Base-by-base conservation (phyloP, 805 yeast species). In the Blastobotrys robertii region DNA sequence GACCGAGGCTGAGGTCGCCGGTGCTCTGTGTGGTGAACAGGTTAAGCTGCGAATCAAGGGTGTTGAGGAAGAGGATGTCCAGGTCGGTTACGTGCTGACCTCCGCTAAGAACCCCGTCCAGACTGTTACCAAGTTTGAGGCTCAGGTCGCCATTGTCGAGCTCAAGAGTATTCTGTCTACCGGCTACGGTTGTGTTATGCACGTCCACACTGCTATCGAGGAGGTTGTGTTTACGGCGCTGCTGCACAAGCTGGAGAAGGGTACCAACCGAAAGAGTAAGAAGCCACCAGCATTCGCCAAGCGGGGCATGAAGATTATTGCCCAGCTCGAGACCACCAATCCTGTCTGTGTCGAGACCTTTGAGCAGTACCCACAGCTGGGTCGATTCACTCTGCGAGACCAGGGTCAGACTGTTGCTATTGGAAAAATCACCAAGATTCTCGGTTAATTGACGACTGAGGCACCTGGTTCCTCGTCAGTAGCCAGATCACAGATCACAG, bases 111-210 rank as follows among this genome's bases (percentile, higher is more conserved):
- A 78, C 59, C 99, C 99, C 34, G 94, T 92, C 38, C 85, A 84
- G 60, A 84, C 94, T 28, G 94, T 84, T 37, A 82, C 94, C 16
- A 76, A 73, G 54, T 92, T 92, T 60, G 95, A 86, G 68, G 97
- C 97, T 4, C 95, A 90, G 66, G 77, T 92, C 51, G 97, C 97
- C 44, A 84, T 92, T 66, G 96, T 92, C 46, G 99, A 92, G 69
- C 77, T 92, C 65, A 87, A 84, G 68, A 83, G 95, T 13, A 92
- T 92, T 59, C 72, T 92, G 59, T 84, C 98, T 3, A 79, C 94
- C 41, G 99, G 99, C 44, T 92, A 79, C 72, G 79, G 96, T 10
- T 92, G 97, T 75, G 97, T 92, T 44, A 90, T 92, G 96, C 98
- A 92, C 61, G 82, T 92, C 55, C 98, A 92, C 70, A 86, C 97